phyloP scores from a whole-genome alignment of 2,329 filamentous ascomycete genomes.

The Malbranchea cinnamomea region DNA sequence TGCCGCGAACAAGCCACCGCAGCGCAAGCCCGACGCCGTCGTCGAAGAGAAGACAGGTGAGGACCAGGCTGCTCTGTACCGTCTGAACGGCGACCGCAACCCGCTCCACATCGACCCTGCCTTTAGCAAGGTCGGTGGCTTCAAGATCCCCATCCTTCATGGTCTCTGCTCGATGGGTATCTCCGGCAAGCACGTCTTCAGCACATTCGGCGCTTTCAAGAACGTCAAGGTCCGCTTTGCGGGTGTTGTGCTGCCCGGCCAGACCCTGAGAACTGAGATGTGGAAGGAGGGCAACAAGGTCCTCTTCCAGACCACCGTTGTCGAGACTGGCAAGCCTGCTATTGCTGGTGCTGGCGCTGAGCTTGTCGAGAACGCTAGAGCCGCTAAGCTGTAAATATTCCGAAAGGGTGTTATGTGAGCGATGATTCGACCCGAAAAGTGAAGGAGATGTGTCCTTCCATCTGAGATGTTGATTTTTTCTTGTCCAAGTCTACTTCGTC shows the following conservation, averaged over 20 bases:
- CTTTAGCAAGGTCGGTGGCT: constrained; percentile 90
- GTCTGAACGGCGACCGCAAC: constrained; percentile 87
- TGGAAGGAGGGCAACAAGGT: constrained; percentile 74
- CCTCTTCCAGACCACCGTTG: constrained; percentile 74
- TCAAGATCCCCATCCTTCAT: constrained; percentile 87
- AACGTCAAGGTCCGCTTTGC: constrained; percentile 90
- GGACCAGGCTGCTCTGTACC: constrained; percentile 87
- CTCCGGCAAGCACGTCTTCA: constrained; percentile 75
- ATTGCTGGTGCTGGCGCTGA: constrained; percentile 72
- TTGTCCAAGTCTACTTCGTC: too few species aligned
- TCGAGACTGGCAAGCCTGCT: constrained; percentile 82
- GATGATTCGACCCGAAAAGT: not conserved
- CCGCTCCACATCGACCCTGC: constrained; percentile 89
- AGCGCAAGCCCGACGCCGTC: constrained; percentile 62
- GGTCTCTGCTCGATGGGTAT: constrained; percentile 94
- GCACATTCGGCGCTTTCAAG: constrained; percentile 68
- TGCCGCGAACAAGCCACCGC: constrained; percentile 61
- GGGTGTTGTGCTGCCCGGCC: constrained; percentile 67
- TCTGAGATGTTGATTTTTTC: too few species aligned
- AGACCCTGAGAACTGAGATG: constrained; percentile 89
- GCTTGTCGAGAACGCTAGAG: constrained; percentile 22
- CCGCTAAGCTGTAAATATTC: constrained; percentile 8
- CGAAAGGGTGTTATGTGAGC: not conserved
- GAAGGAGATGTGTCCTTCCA: not conserved
- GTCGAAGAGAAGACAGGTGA: constrained; percentile 75